Evolutionary conservation across 805 yeast genomes (phyloP).

Genomic region (Yarrowia yakushimensis): DNA sequence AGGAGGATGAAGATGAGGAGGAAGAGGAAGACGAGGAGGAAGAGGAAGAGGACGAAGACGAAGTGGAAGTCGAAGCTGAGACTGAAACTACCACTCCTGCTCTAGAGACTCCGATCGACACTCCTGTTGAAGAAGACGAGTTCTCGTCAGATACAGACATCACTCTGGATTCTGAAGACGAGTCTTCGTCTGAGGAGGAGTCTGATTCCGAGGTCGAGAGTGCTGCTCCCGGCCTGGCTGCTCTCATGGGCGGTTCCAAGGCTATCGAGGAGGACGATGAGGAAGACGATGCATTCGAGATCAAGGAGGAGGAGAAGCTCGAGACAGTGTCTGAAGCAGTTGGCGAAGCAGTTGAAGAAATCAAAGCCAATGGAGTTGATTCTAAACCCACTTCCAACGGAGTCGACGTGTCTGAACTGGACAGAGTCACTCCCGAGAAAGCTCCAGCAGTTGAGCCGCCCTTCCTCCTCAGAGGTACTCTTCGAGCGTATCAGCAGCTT

Average conservation of each 20-base stretch:
- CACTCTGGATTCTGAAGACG: constrained; percentile 19
- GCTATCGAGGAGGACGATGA: constrained; percentile 12
- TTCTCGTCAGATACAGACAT: constrained; percentile 6
- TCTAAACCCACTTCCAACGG: neutral
- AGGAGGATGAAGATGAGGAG: constrained; percentile 27
- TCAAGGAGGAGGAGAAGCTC: neutral
- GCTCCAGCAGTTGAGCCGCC: constrained; percentile 45
- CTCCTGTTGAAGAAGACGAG: constrained; percentile 3
- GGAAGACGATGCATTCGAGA: constrained; percentile 10
- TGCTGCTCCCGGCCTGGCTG: constrained; percentile 9
- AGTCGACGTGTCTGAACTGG: constrained; percentile 4
- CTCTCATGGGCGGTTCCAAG: constrained; percentile 1
- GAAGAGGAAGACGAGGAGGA: constrained; percentile 11
- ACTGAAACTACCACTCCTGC: neutral
- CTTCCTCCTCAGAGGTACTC: constrained; percentile 64
- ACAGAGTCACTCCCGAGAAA: neutral
- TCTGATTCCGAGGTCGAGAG: constrained; percentile 24
- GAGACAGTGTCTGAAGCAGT: neutral
- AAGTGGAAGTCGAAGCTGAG: neutral
- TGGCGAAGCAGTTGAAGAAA: neutral
- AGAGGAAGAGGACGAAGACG: neutral
- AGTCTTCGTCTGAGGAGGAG: constrained; percentile 12
- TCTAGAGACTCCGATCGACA: neutral
- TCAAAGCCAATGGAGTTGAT: neutral
- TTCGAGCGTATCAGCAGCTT: constrained; percentile 90